phyloP scores from a whole-genome alignment of 768 basidiomycete genomes.

The Coprinellus aureogranulatus region DNA sequence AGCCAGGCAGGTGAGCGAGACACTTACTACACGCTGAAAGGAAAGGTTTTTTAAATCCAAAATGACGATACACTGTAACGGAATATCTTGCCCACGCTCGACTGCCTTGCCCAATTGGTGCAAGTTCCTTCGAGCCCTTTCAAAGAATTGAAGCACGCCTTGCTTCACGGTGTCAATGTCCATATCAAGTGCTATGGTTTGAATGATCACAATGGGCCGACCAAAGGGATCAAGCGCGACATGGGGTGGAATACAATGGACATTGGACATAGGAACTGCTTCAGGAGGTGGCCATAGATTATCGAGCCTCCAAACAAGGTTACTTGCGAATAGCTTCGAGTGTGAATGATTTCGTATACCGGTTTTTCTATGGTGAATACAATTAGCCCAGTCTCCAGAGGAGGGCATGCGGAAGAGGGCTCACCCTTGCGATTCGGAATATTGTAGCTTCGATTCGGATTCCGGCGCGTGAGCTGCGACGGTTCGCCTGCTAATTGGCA shows the following conservation, averaged over 20 bases:
- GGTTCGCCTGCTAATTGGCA: conserved; percentile 6
- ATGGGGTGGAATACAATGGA: conserved; percentile 53
- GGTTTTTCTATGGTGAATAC: conserved; percentile 51
- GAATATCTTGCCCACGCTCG: conserved; percentile 30
- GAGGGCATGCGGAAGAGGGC: conserved; percentile 18
- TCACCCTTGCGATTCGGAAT: conserved; percentile 63
- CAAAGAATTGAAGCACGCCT: conserved; percentile 48
- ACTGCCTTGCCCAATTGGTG: conserved; percentile 41
- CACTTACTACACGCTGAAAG: conserved; percentile 55
- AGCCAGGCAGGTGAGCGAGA: conserved; percentile 2
- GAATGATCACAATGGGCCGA: conserved; percentile 61
- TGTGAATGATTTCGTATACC: conserved; percentile 61
- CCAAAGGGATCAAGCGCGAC: conserved; percentile 58
- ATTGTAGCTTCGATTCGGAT: conserved; percentile 42
- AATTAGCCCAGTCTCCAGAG: too few species aligned
- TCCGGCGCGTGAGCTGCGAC: conserved; percentile 9
- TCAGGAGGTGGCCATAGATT: conserved; percentile 36
- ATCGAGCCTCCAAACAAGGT: conserved; percentile 55
- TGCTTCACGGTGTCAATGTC: conserved; percentile 37
- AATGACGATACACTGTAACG: conserved; percentile 65
- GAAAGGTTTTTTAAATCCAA: conserved; percentile 62
- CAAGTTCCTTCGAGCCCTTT: conserved; percentile 58
- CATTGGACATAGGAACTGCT: conserved; percentile 29
- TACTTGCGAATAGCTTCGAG: conserved; percentile 56
- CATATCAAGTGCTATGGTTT: conserved; percentile 41